phyloP scores from a whole-genome alignment of 148 eudicot species.

The Suaeda aralocaspica region DNA sequence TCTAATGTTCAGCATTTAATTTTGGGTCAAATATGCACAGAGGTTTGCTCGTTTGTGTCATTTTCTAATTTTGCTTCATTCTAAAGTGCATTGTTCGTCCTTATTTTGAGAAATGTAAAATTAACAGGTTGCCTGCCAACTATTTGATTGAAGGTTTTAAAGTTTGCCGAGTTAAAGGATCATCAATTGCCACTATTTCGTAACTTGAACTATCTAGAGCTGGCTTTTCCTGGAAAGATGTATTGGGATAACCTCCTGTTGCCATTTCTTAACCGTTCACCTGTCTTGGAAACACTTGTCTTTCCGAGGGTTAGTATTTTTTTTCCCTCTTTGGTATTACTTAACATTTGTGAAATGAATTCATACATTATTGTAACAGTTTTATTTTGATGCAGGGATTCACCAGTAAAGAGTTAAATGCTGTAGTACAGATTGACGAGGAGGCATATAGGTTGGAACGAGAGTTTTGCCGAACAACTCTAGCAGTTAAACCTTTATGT shows the following conservation, averaged over 20 bases:
- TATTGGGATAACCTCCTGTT: constrained; percentile 2
- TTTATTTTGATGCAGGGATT: neutral
- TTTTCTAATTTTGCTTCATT: neutral
- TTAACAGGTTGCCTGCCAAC: neutral
- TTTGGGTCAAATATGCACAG: neutral
- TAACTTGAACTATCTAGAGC: constrained; percentile 12
- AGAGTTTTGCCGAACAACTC: neutral
- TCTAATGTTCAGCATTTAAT: neutral
- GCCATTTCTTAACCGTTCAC: neutral
- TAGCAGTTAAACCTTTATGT: neutral
- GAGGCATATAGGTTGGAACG: neutral
- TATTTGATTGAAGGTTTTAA: neutral
- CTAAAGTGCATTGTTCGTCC: too few species aligned
- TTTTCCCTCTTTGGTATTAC: neutral
- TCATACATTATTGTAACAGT: neutral
- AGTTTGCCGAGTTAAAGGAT: neutral
- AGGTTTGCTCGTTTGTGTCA: neutral
- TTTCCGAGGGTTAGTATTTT: neutral
- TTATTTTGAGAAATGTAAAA: neutral
- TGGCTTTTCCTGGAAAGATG: neutral
- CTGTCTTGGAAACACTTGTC: constrained; percentile 7
- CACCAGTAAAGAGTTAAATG: neutral
- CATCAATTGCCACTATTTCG: constrained; percentile 8
- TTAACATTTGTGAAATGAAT: neutral
- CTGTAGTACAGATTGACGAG: neutral